phyloP scores from a whole-genome alignment of 129 eudicot species.

The Centrapalus pauciflorus region DNA sequence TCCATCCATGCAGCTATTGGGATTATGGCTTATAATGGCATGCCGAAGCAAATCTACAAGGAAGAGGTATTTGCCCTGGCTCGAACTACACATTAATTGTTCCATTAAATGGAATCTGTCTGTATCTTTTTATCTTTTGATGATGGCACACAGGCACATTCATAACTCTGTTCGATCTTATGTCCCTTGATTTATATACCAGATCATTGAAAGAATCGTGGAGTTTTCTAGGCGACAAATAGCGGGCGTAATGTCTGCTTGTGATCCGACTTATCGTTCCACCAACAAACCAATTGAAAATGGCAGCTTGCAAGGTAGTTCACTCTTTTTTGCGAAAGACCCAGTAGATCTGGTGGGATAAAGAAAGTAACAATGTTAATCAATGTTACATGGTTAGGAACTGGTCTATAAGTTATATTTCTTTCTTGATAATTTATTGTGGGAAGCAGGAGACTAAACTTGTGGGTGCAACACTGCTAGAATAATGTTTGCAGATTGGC shows the following conservation, averaged over 20 bases:
- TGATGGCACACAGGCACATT: background rate
- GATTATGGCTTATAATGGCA: constrained; percentile 72
- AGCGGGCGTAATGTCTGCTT: constrained; percentile 69
- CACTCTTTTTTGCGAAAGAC: constrained; percentile 10
- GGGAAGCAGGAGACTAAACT: background rate
- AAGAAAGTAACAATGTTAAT: background rate
- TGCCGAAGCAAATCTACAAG: constrained; percentile 89
- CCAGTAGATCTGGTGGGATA: background rate
- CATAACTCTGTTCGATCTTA: background rate
- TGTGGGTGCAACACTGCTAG: background rate
- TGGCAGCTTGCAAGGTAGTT: constrained; percentile 62
- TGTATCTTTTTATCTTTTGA: constrained; percentile 3
- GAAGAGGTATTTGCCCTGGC: constrained; percentile 68
- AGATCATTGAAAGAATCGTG: constrained; percentile 93
- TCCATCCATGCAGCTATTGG: constrained; percentile 88
- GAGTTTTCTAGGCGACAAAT: constrained; percentile 89
- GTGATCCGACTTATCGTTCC: constrained; percentile 75
- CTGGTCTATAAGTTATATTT: background rate
- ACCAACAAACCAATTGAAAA: constrained; percentile 65
- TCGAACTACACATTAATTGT: background rate
- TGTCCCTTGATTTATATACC: constrained; percentile 16
- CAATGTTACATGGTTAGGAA: background rate
- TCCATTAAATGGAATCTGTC: background rate
- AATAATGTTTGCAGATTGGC: background rate
- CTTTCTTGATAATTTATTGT: constrained; percentile 1